These are phyloP conservation scores for Teunomyces stri DNA, from an alignment of 805 yeast genomes.

Conservation along the genomic window DNA sequence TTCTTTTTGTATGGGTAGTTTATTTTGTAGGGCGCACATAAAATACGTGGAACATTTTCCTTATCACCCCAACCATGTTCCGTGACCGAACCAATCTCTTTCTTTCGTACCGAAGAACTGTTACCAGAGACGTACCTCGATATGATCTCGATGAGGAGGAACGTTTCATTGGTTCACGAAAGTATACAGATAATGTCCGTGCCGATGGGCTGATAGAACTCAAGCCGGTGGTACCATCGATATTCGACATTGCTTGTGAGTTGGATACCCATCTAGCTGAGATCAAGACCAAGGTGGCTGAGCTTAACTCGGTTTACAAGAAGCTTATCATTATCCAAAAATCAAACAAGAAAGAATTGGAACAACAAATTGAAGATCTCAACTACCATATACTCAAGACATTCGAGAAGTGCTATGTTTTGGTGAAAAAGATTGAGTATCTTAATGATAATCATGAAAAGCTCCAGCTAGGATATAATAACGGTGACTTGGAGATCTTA, in stretches of 20 bases:
- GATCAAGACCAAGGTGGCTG: slow-evolving; percentile 54
- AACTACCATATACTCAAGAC: slow-evolving; percentile 71
- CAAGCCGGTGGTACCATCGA: slow-evolving; percentile 70
- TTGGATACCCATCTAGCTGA: slow-evolving; percentile 60
- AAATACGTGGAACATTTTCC: neutral
- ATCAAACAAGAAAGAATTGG: slow-evolving; percentile 74
- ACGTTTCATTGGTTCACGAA: slow-evolving; percentile 47
- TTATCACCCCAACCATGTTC: slow-evolving; percentile 51
- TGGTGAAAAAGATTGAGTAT: slow-evolving; percentile 63
- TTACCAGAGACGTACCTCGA: slow-evolving; percentile 53
- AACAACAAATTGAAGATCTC: slow-evolving; percentile 72
- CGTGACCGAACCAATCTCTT: slow-evolving; percentile 93
- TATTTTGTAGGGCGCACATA: neutral
- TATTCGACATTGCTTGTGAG: slow-evolving; percentile 69
- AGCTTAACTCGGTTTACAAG: slow-evolving; percentile 68
- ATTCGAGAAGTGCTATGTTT: slow-evolving; percentile 75
- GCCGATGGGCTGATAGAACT: slow-evolving; percentile 48
- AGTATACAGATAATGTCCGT: slow-evolving; percentile 14
- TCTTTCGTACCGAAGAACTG: slow-evolving; percentile 84
- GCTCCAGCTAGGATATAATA: slow-evolving; percentile 34
- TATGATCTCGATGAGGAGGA: slow-evolving; percentile 56
- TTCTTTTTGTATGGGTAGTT: neutral
- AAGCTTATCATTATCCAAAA: slow-evolving; percentile 85
- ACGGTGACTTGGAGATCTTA: slow-evolving; percentile 61
- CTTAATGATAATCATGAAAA: slow-evolving; percentile 40